Evolutionary conservation across 192 early-diverging fungal genomes (phyloP).

Genomic region (Cetraspora pellucida): DNA sequence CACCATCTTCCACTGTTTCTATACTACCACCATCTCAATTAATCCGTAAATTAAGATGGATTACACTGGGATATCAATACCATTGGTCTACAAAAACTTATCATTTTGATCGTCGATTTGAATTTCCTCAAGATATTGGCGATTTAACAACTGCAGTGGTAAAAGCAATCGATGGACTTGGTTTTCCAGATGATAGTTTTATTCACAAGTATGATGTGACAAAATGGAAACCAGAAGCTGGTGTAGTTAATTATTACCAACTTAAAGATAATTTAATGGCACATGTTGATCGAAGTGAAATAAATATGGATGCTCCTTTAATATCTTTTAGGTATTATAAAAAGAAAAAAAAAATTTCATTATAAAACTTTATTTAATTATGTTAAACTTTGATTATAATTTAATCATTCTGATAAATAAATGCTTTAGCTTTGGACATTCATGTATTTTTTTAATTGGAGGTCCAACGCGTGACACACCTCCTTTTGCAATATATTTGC

Average conservation of each 20-base stretch:
- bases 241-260: constrained; percentile 94
- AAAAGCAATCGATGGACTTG: constrained; percentile 54
- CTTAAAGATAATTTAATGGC: constrained; percentile 80
- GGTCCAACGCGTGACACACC: constrained; percentile 65
- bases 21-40: constrained; percentile 48
- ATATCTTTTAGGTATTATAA: constrained; percentile 69
- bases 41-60: constrained; percentile 66
- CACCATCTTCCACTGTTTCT: constrained; percentile 41
- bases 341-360: constrained; percentile 7
- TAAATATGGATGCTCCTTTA: constrained; percentile 81
- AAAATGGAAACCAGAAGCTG: constrained; percentile 78
- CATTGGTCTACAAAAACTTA: constrained; percentile 84
- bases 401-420: constrained; percentile 34
- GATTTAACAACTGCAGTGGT: constrained; percentile 69
- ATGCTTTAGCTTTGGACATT: constrained; percentile 62
- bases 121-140: constrained; percentile 71
- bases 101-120: constrained; percentile 62
- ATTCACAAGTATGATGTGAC: constrained; percentile 60
- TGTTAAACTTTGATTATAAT: constrained; percentile 25
- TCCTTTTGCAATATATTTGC: constrained; percentile 75
- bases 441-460: constrained; percentile 84
- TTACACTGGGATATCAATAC: constrained; percentile 77
- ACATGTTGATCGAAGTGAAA: constrained; percentile 92
- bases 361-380: constrained; percentile 33
- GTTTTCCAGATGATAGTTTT: constrained; percentile 24